Percentiles rank a stretch among this genome's conserved stretches.
Evolutionary conservation across 176 grass and related monocot species (phyloP).

Genomic region (Oryza rufipogon): DNA sequence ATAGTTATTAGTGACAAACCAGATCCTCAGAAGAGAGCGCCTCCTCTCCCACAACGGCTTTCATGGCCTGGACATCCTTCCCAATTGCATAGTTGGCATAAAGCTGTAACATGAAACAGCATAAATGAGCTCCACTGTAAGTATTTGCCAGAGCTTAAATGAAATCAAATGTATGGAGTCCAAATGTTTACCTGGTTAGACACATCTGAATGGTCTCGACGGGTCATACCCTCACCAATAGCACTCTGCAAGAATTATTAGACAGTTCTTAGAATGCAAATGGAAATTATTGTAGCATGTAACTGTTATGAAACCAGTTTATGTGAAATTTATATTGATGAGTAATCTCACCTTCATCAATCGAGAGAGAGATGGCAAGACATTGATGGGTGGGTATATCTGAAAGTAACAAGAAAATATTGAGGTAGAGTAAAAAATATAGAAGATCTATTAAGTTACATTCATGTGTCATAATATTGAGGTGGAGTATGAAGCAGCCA

Average conservation of each 20-base stretch:
- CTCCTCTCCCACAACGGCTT: conserved; percentile 99
- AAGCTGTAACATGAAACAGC: conserved; percentile 59
- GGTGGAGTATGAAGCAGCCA: not conserved
- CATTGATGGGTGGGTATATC: conserved; percentile 99
- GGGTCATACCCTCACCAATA: conserved; percentile 99
- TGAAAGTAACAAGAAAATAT: conserved; percentile 49
- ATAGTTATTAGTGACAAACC: conserved; percentile 44
- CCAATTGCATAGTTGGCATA: conserved; percentile 99
- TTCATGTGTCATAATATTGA: not conserved
- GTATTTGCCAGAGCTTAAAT: not conserved
- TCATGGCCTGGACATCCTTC: conserved; percentile 99
- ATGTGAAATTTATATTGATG: not conserved
- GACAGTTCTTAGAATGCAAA: conserved; percentile 31
- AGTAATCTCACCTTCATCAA: conserved; percentile 86
- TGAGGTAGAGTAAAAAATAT: conserved; percentile 3
- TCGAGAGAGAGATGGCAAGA: conserved; percentile 92
- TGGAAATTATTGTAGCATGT: not conserved
- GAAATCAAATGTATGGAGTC: not conserved
- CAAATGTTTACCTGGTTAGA: conserved; percentile 96
- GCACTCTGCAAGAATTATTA: conserved; percentile 76
- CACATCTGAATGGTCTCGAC: conserved; percentile 94
- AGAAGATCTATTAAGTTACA: not conserved
- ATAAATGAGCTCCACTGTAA: not conserved
- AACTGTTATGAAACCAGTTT: not conserved
- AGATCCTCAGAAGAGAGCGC: conserved; percentile 98